phyloP scores from a whole-genome alignment of 306 rosid genomes.

The Malus sylvestris region DNA sequence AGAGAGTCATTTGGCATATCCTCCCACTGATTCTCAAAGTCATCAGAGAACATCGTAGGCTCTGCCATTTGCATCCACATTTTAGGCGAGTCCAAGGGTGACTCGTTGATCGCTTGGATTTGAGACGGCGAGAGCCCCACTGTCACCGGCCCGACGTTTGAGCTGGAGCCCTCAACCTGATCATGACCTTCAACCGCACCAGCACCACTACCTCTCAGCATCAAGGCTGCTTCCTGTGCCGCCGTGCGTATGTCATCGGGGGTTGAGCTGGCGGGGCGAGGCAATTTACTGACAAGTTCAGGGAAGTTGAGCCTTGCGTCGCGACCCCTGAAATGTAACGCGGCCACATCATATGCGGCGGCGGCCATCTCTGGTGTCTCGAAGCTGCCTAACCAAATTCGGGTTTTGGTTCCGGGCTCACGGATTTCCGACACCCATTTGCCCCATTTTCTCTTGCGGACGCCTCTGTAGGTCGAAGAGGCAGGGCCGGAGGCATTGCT shows the following conservation, averaged over 20 bases:
- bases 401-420: background rate
- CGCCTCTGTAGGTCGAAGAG: slow-evolving; percentile 26
- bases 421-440: background rate
- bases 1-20: slow-evolving; percentile 28
- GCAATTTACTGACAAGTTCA: slow-evolving; percentile 34
- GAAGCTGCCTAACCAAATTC: background rate
- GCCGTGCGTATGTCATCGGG: slow-evolving; percentile 60
- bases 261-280: slow-evolving; percentile 36
- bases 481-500: background rate
- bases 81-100: slow-evolving; percentile 78
- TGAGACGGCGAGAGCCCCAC: slow-evolving; percentile 57
- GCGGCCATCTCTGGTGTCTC: slow-evolving; percentile 24
- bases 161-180: background rate
- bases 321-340: slow-evolving; percentile 55
- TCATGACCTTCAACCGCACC: background rate
- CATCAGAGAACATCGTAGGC: slow-evolving; percentile 25
- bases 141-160: slow-evolving; percentile 15
- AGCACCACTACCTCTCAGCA: slow-evolving; percentile 6
- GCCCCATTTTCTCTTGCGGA: background rate
- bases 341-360: slow-evolving; percentile 80
- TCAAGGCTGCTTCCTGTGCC: slow-evolving; percentile 69
- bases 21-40: slow-evolving; percentile 33
- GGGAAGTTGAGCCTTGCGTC: slow-evolving; percentile 68
- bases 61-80: slow-evolving; percentile 80
- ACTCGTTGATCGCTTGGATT: slow-evolving; percentile 84